These are phyloP conservation scores for Flaveria robusta DNA, from an alignment of 129 eudicot genomes.

Conservation along the genomic window DNA sequence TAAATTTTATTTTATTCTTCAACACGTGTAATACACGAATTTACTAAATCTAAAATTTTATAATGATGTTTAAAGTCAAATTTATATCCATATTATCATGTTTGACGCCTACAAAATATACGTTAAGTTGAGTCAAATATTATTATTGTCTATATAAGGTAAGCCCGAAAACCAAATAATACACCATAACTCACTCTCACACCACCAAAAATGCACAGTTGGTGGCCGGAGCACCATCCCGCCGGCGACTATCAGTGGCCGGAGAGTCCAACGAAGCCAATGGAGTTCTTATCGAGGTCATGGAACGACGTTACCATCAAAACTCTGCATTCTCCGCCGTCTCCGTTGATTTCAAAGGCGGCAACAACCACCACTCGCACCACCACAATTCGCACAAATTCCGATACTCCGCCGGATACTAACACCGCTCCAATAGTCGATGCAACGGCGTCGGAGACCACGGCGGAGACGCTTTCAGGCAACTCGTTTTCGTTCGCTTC, in stretches of 20 bases:
- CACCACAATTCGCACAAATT: constrained; percentile 10
- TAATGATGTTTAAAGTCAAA: too few relatives aligned
- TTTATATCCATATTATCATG: too few relatives aligned
- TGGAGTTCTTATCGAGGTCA: constrained; percentile 86
- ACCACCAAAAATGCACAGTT: constrained; percentile 45
- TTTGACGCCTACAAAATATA: too few relatives aligned
- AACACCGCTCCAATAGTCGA: not conserved
- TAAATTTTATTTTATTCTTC: too few relatives aligned
- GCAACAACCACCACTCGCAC: constrained; percentile 21
- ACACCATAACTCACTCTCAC: constrained; percentile 18
- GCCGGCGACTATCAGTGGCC: constrained; percentile 59
- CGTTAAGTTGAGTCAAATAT: too few relatives aligned
- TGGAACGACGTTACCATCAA: constrained; percentile 82
- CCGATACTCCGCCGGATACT: constrained; percentile 10
- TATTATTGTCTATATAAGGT: constrained; percentile 17
- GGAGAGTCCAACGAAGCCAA: constrained; percentile 80
- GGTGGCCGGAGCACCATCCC: constrained; percentile 52
- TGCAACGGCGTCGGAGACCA: not conserved
- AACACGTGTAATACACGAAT: too few relatives aligned
- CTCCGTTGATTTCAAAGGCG: constrained; percentile 35
- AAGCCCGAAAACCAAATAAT: constrained; percentile 9
- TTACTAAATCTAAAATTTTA: too few relatives aligned
- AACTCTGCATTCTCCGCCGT: constrained; percentile 55
- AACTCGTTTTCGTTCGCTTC: constrained; percentile 91
- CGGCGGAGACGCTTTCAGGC: constrained; percentile 46